A percentile compares a stretch with the other conserved stretches of the same genome.
Conservation (phyloP, 305 asterid genomes). For the Euphrasia arctica region DNA sequence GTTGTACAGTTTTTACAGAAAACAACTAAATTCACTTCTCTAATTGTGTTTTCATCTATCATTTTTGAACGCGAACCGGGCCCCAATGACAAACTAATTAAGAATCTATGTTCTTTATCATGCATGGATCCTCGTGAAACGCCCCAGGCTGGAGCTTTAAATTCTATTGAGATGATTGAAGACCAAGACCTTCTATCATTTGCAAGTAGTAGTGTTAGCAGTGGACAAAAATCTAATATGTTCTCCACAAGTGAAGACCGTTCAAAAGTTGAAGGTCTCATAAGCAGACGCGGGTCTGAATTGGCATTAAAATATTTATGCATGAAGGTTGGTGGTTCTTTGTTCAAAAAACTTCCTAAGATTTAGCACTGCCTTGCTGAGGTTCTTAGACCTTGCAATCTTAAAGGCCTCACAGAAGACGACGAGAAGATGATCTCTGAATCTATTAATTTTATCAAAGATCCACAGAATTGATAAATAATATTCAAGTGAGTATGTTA, state of each 20-base stretch:
- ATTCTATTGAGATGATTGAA: slow-evolving; percentile 82
- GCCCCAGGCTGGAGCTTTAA: slow-evolving; percentile 85
- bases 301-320: slow-evolving; percentile 89
- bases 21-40: slow-evolving; percentile 26
- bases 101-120: slow-evolving; percentile 73
- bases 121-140: slow-evolving; percentile 98
- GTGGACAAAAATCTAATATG: slow-evolving; percentile 58
- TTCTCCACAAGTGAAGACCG: slow-evolving; percentile 90
- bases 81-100: slow-evolving; percentile 92
- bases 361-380: slow-evolving; percentile 97
- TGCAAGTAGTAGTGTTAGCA: slow-evolving; percentile 51
- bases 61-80: slow-evolving; percentile 91
- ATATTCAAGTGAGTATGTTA: slow-evolving; percentile 72
- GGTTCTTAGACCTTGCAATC: slow-evolving; percentile 76
- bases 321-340: slow-evolving; percentile 70
- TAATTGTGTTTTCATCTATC: slow-evolving; percentile 38
- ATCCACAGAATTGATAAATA: slow-evolving; percentile 87
- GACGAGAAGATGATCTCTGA: slow-evolving; percentile 64
- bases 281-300: slow-evolving; percentile 96
- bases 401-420: slow-evolving; percentile 54
- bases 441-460: slow-evolving; percentile 59
- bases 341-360: slow-evolving; percentile 88
- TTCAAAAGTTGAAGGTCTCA: slow-evolving; percentile 80
- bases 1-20: slow-evolving; percentile 18
- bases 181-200: slow-evolving; percentile 82